These are phyloP conservation scores for Spathaspora sp. DNA, from an alignment of 805 yeast genomes.

Conservation along the genomic window DNA sequence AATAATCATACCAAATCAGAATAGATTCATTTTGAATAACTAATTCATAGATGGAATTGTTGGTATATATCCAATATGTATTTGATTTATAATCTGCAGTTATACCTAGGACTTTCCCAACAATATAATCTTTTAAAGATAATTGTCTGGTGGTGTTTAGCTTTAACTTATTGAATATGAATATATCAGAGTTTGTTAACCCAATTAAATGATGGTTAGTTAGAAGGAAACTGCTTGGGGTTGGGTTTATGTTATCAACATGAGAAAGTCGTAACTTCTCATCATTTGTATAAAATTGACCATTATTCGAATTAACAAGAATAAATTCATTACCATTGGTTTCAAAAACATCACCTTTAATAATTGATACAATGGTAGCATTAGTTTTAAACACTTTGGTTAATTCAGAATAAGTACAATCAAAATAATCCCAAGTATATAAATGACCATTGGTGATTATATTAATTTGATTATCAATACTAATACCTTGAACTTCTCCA, in stretches of 20 bases:
- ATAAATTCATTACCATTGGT: conserved; percentile 12
- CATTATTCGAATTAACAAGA: conserved; percentile 10
- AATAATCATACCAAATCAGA: conserved; percentile 65
- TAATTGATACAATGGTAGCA: not conserved
- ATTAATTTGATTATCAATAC: conserved; percentile 20
- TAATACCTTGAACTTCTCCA: conserved; percentile 13
- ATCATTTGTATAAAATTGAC: conserved; percentile 23
- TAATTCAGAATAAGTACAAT: conserved; percentile 24
- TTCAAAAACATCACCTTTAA: conserved; percentile 9
- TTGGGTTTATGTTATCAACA: conserved; percentile 10
- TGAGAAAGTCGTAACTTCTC: conserved; percentile 20
- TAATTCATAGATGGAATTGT: conserved; percentile 63
- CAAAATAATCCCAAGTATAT: conserved; percentile 33
- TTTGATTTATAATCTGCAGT: conserved; percentile 25
- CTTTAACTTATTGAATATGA: conserved; percentile 26
- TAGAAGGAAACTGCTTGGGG: conserved; percentile 6
- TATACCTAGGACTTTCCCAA: conserved; percentile 19
- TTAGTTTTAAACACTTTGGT: conserved; percentile 23
- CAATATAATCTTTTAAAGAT: conserved; percentile 6
- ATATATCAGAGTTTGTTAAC: conserved; percentile 11
- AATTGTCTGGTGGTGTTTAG: conserved; percentile 12
- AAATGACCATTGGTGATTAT: conserved; percentile 15
- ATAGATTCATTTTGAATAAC: conserved; percentile 63
- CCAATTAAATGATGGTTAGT: conserved; percentile 29
- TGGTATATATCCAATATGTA: conserved; percentile 78